A percentile compares a stretch with the other conserved stretches of the same genome.
Evolutionary conservation across 2,329 filamentous ascomycete species (phyloP).

Genomic region (Arthrobotrys conoides): DNA sequence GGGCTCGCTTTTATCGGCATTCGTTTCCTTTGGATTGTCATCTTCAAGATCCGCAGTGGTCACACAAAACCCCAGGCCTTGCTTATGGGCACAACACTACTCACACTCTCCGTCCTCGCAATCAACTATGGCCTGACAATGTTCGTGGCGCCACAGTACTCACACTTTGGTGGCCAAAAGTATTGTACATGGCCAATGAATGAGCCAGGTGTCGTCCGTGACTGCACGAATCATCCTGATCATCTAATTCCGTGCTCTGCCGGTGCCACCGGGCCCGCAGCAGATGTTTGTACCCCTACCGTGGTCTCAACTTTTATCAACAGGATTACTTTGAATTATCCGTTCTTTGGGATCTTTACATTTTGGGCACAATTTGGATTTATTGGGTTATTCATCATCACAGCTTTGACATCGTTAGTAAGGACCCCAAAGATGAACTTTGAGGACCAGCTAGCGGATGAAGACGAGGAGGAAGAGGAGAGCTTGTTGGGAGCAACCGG

Average conservation of each 20-base stretch:
- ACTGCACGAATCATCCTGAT: conserved; percentile 80
- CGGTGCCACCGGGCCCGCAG: conserved; percentile 77
- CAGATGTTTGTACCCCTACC: conserved; percentile 89
- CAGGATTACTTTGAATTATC: conserved; percentile 91
- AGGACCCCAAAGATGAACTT: conserved; percentile 83
- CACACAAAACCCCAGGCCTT: conserved; percentile 92
- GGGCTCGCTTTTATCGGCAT: conserved; percentile 91
- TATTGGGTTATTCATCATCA: conserved; percentile 83
- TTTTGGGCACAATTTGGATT: conserved; percentile 98
- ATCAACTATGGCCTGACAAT: conserved; percentile 94
- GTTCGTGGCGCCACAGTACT: conserved; percentile 95
- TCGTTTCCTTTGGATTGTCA: conserved; percentile 92
- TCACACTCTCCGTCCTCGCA: conserved; percentile 88
- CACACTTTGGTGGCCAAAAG: conserved; percentile 92
- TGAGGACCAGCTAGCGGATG: conserved; percentile 87
- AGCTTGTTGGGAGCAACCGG: conserved; percentile 87
- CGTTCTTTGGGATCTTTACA: conserved; percentile 90
- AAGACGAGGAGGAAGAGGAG: conserved; percentile 89
- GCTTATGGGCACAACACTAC: conserved; percentile 88
- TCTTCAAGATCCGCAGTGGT: conserved; percentile 91
- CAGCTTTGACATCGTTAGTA: conserved; percentile 84
- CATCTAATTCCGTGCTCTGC: conserved; percentile 88
- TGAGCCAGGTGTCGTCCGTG: conserved; percentile 73
- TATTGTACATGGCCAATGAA: conserved; percentile 83
- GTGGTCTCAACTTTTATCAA: conserved; percentile 95